Conservation (phyloP, 2,329 filamentous ascomycete species). For the Chrysoporthe deuterocubensis region DNA sequence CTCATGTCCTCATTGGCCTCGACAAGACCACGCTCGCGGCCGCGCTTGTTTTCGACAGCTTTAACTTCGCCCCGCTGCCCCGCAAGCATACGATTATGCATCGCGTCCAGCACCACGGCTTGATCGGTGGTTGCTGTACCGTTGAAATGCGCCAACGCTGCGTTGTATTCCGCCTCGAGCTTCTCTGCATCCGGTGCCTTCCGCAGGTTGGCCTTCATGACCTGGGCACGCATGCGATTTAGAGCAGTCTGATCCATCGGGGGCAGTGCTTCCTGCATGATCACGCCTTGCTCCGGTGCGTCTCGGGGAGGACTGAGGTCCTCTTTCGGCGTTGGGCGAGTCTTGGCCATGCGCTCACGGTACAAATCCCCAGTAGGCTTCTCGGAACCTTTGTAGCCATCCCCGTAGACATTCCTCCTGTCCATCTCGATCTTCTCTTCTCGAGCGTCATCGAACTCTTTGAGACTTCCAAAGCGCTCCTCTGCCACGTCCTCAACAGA, state of each 20-base stretch:
- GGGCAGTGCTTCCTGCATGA: slow-evolving; percentile 58
- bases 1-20: slow-evolving; percentile 94
- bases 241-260: slow-evolving; percentile 77
- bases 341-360: slow-evolving; percentile 71
- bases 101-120: slow-evolving; percentile 80
- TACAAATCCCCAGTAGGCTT: slow-evolving; percentile 89
- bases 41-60: slow-evolving; percentile 76
- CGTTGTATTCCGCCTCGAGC: slow-evolving; percentile 84
- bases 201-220: slow-evolving; percentile 93
- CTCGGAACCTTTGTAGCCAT: slow-evolving; percentile 81
- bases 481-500: slow-evolving; percentile 80
- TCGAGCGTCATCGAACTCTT: slow-evolving; percentile 87
- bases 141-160: slow-evolving; percentile 65
- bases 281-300: slow-evolving; percentile 55
- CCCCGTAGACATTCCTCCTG: slow-evolving; percentile 78
- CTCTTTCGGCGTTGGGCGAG: slow-evolving; percentile 45
- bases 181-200: slow-evolving; percentile 74
- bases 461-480: slow-evolving; percentile 79
- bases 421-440: slow-evolving; percentile 94
- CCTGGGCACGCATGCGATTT: slow-evolving; percentile 87
- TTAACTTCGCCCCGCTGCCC: slow-evolving; percentile 76
- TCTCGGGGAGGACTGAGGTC: slow-evolving; percentile 39
- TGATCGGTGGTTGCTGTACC: slow-evolving; percentile 58
- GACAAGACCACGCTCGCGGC: slow-evolving; percentile 81
- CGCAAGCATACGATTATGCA: slow-evolving; percentile 88